Conservation (phyloP, 352 stramenopile species). For the Thalassiosira hispida region DNA sequence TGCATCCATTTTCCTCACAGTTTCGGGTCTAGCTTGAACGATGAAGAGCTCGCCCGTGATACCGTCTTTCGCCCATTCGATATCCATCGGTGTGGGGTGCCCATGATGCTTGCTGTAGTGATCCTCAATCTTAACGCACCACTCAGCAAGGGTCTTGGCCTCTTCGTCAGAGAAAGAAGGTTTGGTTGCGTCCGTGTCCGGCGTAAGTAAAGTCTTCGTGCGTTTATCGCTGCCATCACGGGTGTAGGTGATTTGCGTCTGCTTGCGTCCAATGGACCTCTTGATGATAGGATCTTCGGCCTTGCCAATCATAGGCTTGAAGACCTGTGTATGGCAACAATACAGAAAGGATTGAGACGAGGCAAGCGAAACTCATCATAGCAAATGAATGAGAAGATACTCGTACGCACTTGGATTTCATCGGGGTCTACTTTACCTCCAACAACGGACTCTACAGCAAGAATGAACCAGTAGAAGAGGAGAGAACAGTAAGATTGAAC, state of each 20-base stretch:
- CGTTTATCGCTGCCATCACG: constrained; percentile 42
- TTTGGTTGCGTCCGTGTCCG: constrained; percentile 35
- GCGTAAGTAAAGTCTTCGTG: constrained; percentile 42
- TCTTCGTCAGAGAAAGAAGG: constrained; percentile 52
- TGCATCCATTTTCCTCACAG: too few species aligned
- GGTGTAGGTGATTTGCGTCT: constrained; percentile 51
- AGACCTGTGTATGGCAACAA: constrained; percentile 13
- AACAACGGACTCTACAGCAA: constrained; percentile 54
- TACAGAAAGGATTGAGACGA: neutral
- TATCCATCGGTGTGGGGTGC: constrained; percentile 58
- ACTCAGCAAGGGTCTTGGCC: constrained; percentile 41
- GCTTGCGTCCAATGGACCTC: constrained; percentile 42
- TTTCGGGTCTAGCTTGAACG: constrained; percentile 59
- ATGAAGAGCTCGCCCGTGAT: constrained; percentile 53
- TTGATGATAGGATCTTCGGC: constrained; percentile 53
- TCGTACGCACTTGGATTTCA: constrained; percentile 46
- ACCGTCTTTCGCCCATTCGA: constrained; percentile 62
- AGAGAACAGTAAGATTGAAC: too few species aligned
- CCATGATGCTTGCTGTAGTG: constrained; percentile 52
- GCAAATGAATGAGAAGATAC: neutral
- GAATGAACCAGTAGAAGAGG: too few species aligned
- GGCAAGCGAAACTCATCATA: neutral
- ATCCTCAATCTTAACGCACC: constrained; percentile 54
- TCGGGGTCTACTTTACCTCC: constrained; percentile 53
- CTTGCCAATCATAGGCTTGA: constrained; percentile 49